phyloP scores from a whole-genome alignment of 257 asterid species.

The Henckelia pumila region DNA sequence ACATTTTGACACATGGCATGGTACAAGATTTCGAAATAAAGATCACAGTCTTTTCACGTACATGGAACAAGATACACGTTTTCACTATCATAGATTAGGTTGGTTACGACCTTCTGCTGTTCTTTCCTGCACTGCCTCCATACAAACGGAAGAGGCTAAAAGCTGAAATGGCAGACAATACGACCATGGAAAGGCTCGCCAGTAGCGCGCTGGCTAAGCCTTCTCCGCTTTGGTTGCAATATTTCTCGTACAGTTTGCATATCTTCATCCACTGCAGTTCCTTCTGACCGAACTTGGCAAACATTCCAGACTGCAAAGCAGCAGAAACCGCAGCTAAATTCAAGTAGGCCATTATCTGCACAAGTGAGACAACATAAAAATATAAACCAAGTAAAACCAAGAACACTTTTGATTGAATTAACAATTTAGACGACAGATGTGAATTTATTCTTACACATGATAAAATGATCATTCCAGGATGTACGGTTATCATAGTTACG shows the following conservation, averaged over 20 bases:
- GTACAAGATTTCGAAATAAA: not conserved
- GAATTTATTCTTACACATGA: not conserved
- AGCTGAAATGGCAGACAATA: constrained; percentile 75
- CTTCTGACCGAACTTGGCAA: constrained; percentile 68
- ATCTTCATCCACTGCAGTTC: constrained; percentile 90
- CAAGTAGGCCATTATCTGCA: constrained; percentile 80
- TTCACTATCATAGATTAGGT: not conserved
- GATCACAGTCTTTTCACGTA: not conserved
- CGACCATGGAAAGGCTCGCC: constrained; percentile 49
- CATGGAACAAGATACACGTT: not conserved
- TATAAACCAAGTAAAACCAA: not conserved
- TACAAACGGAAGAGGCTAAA: constrained; percentile 88
- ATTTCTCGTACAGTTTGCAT: constrained; percentile 62
- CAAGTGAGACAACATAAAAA: not conserved
- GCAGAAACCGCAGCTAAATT: constrained; percentile 75
- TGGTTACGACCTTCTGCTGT: constrained; percentile 43
- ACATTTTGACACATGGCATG: not conserved
- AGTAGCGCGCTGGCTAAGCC: constrained; percentile 68
- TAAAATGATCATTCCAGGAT: not conserved
- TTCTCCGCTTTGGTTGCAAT: constrained; percentile 79
- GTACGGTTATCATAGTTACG: not conserved
- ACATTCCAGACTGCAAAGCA: constrained; percentile 53
- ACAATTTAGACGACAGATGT: no score
- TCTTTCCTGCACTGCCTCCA: constrained; percentile 54
- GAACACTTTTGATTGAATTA: no score